Conservation (phyloP, 768 basidiomycete genomes). For the Sarcodon aspratus region DNA sequence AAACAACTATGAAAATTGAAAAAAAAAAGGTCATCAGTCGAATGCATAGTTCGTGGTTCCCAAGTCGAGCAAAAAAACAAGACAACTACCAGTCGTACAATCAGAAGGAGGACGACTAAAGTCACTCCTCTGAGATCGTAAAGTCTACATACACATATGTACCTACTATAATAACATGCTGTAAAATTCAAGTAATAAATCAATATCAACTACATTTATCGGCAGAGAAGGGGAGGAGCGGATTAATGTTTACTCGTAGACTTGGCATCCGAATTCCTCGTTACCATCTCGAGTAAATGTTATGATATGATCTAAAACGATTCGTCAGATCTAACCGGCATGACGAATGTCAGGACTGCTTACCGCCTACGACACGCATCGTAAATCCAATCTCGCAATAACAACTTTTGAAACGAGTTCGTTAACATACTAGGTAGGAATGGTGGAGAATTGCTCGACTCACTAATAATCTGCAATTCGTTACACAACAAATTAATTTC, state of each 20-base stretch:
- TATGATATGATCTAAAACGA: slow-evolving; percentile 43
- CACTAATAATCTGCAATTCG: slow-evolving; percentile 34
- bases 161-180: no score
- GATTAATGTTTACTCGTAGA: slow-evolving; percentile 10
- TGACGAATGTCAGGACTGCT: slow-evolving; percentile 11
- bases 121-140: no score
- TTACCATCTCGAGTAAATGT: slow-evolving; percentile 57
- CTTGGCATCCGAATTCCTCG: slow-evolving; percentile 42
- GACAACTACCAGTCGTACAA: no score
- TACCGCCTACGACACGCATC: slow-evolving; percentile 53
- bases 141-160: no score
- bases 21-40: not conserved
- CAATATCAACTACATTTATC: no score
- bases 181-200: no score
- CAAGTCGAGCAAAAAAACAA: no score
- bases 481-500: not conserved
- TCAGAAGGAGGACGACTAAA: no score
- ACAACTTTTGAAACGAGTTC: slow-evolving; percentile 25
- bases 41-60: no score
- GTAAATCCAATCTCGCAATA: slow-evolving; percentile 72
- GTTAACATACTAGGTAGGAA: not conserved
- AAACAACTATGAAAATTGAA: not conserved
- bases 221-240: no score
- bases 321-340: not conserved
- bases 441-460: slow-evolving; percentile 7